Conservation (phyloP, 2,329 filamentous ascomycete genomes). For the Aspergillus sp. region DNA sequence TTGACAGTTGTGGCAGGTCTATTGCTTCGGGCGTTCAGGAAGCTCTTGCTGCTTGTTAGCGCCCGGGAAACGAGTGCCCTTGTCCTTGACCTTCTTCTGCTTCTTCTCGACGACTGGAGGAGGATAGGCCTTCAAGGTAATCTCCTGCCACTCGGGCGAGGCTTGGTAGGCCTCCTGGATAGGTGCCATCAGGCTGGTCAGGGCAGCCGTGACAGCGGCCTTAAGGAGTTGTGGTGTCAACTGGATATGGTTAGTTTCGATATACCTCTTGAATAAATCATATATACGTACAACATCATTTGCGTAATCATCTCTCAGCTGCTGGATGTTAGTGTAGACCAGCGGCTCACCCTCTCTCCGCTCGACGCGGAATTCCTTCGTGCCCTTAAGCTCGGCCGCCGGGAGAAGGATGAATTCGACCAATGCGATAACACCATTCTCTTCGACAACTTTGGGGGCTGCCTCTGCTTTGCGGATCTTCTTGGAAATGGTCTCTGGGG, state of each 20-base stretch:
- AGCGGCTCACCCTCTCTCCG: constrained; percentile 65
- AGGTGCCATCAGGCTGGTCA: constrained; percentile 70
- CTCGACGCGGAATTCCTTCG: constrained; percentile 63
- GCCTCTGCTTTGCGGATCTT: constrained; percentile 85
- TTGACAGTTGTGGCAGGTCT: too few species aligned
- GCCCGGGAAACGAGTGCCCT: too few species aligned
- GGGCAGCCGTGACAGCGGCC: constrained; percentile 68
- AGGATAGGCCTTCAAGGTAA: constrained; percentile 74
- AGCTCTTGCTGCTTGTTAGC: too few species aligned
- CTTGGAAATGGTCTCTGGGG: constrained; percentile 66
- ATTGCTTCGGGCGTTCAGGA: too few species aligned
- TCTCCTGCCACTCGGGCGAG: constrained; percentile 70
- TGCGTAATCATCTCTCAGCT: constrained; percentile 72
- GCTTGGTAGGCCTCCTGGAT: constrained; percentile 68
- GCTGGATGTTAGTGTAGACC: constrained; percentile 67
- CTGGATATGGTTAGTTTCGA: constrained; percentile 28
- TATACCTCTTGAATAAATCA: background rate
- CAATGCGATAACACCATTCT: constrained; percentile 82
- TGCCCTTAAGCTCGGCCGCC: constrained; percentile 43
- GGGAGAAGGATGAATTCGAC: constrained; percentile 84
- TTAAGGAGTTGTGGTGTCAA: constrained; percentile 86
- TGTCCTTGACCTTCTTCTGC: constrained; percentile 50
- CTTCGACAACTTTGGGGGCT: constrained; percentile 69
- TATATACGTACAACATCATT: constrained; percentile 62
- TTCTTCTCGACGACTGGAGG: constrained; percentile 59